Evolutionary conservation across 2,329 filamentous ascomycete genomes (phyloP).

Genomic region (Aspergillus fumigatus): DNA sequence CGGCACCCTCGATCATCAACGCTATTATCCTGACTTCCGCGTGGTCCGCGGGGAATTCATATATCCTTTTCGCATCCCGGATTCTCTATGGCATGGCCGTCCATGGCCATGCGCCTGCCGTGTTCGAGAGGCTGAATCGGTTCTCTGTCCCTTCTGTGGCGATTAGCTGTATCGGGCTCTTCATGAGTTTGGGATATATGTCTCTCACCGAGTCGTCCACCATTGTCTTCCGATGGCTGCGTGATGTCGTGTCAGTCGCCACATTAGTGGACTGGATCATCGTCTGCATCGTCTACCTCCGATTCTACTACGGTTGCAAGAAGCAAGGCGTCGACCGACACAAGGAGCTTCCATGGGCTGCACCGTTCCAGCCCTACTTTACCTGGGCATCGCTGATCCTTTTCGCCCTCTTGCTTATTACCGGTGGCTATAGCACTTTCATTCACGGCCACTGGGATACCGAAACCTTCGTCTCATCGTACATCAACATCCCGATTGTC

Average conservation of each 20-base stretch:
- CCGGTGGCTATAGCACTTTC: slow-evolving; percentile 59
- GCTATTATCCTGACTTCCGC: slow-evolving; percentile 37
- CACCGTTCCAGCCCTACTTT: slow-evolving; percentile 52
- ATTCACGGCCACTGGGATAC: slow-evolving; percentile 33
- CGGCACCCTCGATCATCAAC: slow-evolving; percentile 37
- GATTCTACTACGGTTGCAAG: slow-evolving; percentile 46
- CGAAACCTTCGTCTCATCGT: slow-evolving; percentile 57
- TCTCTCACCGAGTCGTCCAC: slow-evolving; percentile 54
- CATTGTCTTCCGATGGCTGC: slow-evolving; percentile 62
- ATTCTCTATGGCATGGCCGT: slow-evolving; percentile 37
- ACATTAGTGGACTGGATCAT: slow-evolving; percentile 54
- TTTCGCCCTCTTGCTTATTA: slow-evolving; percentile 56
- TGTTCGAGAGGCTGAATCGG: slow-evolving; percentile 35
- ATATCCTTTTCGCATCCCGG: slow-evolving; percentile 33
- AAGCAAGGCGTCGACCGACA: slow-evolving; percentile 33
- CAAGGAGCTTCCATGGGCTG: slow-evolving; percentile 42
- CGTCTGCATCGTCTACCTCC: slow-evolving; percentile 52
- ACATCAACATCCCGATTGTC: slow-evolving; percentile 52
- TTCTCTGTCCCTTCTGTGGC: slow-evolving; percentile 54
- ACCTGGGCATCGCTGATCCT: slow-evolving; percentile 53
- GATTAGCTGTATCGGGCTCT: slow-evolving; percentile 47
- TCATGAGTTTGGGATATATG: slow-evolving; percentile 60
- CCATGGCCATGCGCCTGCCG: slow-evolving; percentile 33
- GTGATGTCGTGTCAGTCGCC: slow-evolving; percentile 51
- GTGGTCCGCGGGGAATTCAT: slow-evolving; percentile 42